Evolutionary conservation across 1,139 yeast species (phyloP).

Genomic region (Pichia sp.): DNA sequence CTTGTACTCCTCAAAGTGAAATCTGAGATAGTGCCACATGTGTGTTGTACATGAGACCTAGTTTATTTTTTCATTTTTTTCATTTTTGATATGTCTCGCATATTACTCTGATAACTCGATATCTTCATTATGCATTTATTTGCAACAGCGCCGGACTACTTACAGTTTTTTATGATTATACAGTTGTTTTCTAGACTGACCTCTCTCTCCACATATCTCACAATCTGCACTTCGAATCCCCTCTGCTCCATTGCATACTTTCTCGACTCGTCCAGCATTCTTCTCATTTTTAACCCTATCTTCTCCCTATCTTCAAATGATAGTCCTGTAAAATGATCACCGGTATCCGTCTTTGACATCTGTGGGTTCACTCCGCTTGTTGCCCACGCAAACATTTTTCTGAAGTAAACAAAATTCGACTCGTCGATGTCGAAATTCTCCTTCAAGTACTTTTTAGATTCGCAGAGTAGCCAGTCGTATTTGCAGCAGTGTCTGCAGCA

Average conservation of each 20-base stretch:
- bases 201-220: conserved; percentile 53
- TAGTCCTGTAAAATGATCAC: conserved; percentile 43
- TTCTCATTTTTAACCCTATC: conserved; percentile 63
- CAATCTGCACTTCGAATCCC: conserved; percentile 44
- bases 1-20: background rate
- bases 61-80: background rate
- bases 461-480: conserved; percentile 46
- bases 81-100: background rate
- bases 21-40: no score
- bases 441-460: conserved; percentile 39
- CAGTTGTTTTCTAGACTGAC: conserved; percentile 73
- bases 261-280: conserved; percentile 63
- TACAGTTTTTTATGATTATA: conserved; percentile 35
- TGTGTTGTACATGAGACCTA: background rate
- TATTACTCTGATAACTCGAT: background rate
- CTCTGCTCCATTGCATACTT: conserved; percentile 41
- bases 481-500: conserved; percentile 88
- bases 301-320: conserved; percentile 45
- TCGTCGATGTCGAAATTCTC: conserved; percentile 29
- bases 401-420: conserved; percentile 50
- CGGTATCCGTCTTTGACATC: conserved; percentile 33
- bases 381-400: conserved; percentile 82
- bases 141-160: background rate
- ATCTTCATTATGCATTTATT: background rate
- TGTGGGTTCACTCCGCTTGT: conserved; percentile 59